Percentiles rank a stretch among this genome's conserved stretches.
Conservation (phyloP, 257 asterid genomes). For the Mentha longifolia region DNA sequence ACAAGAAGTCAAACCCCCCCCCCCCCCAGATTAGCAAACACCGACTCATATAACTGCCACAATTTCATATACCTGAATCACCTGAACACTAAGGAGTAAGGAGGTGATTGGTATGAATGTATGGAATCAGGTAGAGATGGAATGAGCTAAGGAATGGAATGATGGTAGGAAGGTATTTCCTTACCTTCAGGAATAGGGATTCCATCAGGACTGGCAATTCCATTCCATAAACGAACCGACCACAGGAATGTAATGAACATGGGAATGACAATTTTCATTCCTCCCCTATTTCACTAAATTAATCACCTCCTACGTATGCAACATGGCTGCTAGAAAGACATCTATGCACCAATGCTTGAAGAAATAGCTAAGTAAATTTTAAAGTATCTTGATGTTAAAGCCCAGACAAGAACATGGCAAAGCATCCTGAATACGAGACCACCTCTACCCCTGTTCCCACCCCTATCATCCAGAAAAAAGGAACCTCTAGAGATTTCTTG, state of each 20-base stretch:
- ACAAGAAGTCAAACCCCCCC: not conserved
- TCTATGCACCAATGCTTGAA: not conserved
- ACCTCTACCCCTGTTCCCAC: not conserved
- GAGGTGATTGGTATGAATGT: not conserved
- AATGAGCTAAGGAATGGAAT: no score
- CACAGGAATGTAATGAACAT: no score
- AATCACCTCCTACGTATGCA: no score
- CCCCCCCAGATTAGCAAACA: not conserved
- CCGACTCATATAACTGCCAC: not conserved
- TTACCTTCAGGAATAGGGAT: no score
- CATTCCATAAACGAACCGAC: no score
- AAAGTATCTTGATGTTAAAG: not conserved
- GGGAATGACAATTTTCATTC: no score
- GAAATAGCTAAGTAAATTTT: not conserved
- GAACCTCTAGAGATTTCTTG: not conserved
- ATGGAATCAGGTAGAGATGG: no score
- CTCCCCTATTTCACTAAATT: no score
- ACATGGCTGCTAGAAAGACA: constrained; percentile 1
- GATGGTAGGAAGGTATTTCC: no score
- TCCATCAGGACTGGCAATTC: no score
- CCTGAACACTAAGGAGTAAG: not conserved
- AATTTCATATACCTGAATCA: not conserved
- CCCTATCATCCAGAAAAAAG: constrained; percentile 2
- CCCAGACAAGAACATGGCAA: not conserved
- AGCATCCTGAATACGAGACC: constrained; percentile 1